Evolutionary conservation across 2,329 filamentous ascomycete genomes (phyloP), one percentile per base, ranked within the genome.

Genomic region (Penicillium sp.): DNA sequence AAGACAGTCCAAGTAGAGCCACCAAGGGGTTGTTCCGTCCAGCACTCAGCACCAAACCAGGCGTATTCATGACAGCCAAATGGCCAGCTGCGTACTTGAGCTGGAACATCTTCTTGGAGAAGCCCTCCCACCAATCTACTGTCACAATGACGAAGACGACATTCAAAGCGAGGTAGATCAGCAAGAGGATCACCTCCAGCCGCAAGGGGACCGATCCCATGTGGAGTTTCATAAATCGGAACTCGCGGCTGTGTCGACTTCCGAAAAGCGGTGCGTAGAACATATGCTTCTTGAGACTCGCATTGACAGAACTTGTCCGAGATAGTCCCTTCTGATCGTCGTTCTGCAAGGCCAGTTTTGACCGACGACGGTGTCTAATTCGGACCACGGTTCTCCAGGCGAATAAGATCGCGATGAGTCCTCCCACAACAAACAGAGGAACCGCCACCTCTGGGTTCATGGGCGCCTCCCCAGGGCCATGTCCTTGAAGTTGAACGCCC

Each of bases 21-120:
- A 96, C 95, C 48, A 96, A 79, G 2, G 90, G 90, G 73, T 96
- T 97, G 77, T 96, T 96, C 65, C 93, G 87, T 31, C 90, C 86
- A 16, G 90, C 91, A 54, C 96, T 83, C 58, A 96, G 82, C 62
- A 96, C 81, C 44, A 96, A 83, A 3, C 90, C 90, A 10, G 96
- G 84, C 79, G 95, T 86, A 76, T 96, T 97, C 68, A 95, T 83
- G 8, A 90, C 80, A 4, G 91, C 85, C 55, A 97, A 79, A 6
- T 88, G 87, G 36, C 93, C 93, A 5, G 87, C 87, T 44, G 92
- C 84, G 42, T 91, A 92, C 65, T 93, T 87, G 41, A 96, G 77
- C 44, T 71, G 66, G 42, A 64, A 70, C 60, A 70, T 63, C 51
- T 64, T 62, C 49, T 64, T 60, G 6, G 63, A 47, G 28, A 63